phyloP scores from a whole-genome alignment of 805 yeast species.

The Komagataella ulmi region DNA sequence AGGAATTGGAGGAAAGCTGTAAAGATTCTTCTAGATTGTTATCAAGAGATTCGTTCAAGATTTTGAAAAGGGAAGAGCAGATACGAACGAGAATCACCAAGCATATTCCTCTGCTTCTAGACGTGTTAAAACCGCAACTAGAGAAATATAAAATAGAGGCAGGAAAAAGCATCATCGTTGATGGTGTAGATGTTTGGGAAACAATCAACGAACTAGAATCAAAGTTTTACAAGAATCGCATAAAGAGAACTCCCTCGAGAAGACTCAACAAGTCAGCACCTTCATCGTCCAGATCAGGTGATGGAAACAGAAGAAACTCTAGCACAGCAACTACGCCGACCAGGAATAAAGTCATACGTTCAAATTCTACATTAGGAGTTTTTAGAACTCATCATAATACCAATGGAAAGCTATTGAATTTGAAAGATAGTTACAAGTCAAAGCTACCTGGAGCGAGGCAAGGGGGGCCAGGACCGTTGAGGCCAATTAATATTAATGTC shows the following conservation, averaged over 20 bases:
- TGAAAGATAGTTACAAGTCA: not conserved
- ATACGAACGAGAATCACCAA: slow-evolving; percentile 54
- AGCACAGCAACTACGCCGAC: not conserved
- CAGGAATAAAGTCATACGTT: not conserved
- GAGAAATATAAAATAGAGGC: slow-evolving; percentile 28
- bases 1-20: slow-evolving; percentile 50
- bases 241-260: slow-evolving; percentile 11
- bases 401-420: not conserved
- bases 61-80: slow-evolving; percentile 70
- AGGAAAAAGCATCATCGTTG: slow-evolving; percentile 24
- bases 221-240: slow-evolving; percentile 9
- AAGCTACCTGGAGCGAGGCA: not conserved
- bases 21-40: slow-evolving; percentile 72
- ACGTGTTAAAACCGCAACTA: slow-evolving; percentile 33
- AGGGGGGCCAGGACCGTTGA: not conserved
- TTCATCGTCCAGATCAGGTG: slow-evolving; percentile 4
- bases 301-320: not conserved
- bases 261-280: not conserved
- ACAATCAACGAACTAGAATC: slow-evolving; percentile 3
- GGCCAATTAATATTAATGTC: not conserved
- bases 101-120: slow-evolving; percentile 51
- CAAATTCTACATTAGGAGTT: not conserved
- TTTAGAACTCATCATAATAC: not conserved
- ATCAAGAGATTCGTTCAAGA: slow-evolving; percentile 64
- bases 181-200: slow-evolving; percentile 18